Percentiles rank a stretch among this genome's conserved stretches.
These are phyloP conservation scores for Microstegium vimineum DNA, from an alignment of 176 grass and related monocot genomes.

Conservation along the genomic window DNA sequence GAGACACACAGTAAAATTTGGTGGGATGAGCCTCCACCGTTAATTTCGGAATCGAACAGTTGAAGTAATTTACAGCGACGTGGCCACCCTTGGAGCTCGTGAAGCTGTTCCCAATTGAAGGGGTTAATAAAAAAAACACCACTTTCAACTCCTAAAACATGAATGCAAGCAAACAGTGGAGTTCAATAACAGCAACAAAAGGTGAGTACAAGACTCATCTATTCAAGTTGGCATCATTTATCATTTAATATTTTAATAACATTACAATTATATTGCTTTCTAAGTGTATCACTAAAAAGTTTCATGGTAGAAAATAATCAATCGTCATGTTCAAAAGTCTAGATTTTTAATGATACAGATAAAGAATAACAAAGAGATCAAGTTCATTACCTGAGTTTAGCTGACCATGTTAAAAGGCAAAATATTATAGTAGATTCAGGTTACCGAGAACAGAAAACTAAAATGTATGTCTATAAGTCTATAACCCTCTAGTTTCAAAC, in stretches of 20 bases:
- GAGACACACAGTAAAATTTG: too few relatives aligned
- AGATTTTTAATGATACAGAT: not conserved
- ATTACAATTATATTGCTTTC: conserved; percentile 15
- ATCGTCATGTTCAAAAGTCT: not conserved
- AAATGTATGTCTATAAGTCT: not conserved
- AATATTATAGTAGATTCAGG: not conserved
- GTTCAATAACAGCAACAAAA: not conserved
- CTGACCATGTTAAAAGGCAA: not conserved
- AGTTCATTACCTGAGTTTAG: not conserved
- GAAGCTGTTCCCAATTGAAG: too few relatives aligned
- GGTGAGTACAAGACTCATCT: not conserved
- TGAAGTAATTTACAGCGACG: too few relatives aligned
- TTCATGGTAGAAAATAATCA: not conserved
- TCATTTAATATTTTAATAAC: not conserved
- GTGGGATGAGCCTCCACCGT: too few relatives aligned
- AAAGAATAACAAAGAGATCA: not conserved
- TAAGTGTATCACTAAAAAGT: not conserved
- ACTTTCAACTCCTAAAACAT: not conserved
- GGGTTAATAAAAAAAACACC: too few relatives aligned
- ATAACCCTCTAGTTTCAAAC: not conserved
- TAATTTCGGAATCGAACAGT: too few relatives aligned
- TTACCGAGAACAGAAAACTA: not conserved
- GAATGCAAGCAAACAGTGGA: not conserved
- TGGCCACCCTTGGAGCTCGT: too few relatives aligned
- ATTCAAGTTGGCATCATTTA: not conserved